Evolutionary conservation across 495 filamentous ascomycete species (phyloP).

Genomic region (Tuber borchii): DNA sequence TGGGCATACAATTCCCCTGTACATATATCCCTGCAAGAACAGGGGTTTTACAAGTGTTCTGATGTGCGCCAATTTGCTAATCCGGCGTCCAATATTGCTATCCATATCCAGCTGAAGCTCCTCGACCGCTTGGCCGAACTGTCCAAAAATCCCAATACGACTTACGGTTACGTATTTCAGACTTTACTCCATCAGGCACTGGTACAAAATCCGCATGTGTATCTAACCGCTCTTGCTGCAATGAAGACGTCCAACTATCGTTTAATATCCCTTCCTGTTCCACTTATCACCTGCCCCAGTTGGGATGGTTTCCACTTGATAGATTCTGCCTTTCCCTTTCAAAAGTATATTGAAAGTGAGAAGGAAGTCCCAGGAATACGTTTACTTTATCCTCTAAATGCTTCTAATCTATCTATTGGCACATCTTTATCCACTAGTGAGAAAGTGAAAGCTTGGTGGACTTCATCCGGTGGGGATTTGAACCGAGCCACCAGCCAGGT

Average conservation of each 20-base stretch:
- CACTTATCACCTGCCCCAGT: not conserved
- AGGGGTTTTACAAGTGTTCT: too few species aligned
- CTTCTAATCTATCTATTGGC: not conserved
- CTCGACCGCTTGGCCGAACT: too few species aligned
- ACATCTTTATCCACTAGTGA: not conserved
- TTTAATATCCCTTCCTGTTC: not conserved
- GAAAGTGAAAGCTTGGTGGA: not conserved
- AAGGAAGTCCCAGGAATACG: not conserved
- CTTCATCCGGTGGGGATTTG: not conserved
- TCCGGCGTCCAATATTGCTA: too few species aligned
- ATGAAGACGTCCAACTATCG: not conserved
- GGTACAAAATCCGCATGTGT: not conserved
- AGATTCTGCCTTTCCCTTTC: not conserved
- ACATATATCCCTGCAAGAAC: too few species aligned
- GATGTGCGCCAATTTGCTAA: too few species aligned
- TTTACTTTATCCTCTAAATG: not conserved
- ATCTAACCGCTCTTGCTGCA: too few species aligned
- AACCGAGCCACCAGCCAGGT: not conserved
- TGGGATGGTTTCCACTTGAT: not conserved
- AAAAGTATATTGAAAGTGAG: not conserved
- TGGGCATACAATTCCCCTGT: too few species aligned
- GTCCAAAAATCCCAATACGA: too few species aligned
- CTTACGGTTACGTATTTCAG: too few species aligned
- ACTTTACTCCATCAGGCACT: not conserved
- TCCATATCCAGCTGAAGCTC: too few species aligned